phyloP scores from a whole-genome alignment of 352 stramenopile genomes.

The Globisporangium viniferum region DNA sequence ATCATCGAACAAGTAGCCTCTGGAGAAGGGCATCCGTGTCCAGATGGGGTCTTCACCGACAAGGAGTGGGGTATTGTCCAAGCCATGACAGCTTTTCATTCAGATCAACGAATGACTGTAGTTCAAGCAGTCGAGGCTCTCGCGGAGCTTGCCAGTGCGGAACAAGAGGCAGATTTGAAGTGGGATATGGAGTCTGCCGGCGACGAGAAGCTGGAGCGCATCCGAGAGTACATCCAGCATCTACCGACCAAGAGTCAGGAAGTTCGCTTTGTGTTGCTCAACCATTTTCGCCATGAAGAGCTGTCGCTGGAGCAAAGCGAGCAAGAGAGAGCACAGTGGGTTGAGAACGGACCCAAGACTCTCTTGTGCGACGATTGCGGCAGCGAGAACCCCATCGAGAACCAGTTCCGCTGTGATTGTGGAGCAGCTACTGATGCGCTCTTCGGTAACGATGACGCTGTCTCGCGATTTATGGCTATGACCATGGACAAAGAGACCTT shows the following conservation, averaged over 20 bases:
- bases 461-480: too few species aligned
- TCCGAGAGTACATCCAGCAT: neutral
- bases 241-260: too few species aligned
- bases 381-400: too few species aligned
- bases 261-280: too few species aligned
- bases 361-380: too few species aligned
- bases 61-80: constrained; percentile 3
- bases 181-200: neutral
- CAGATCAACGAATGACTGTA: neutral
- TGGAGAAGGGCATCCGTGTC: neutral
- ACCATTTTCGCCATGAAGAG: too few species aligned
- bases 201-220: too few species aligned
- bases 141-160: neutral
- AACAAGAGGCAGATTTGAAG: neutral
- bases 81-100: neutral
- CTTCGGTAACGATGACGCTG: too few species aligned
- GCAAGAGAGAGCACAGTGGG: neutral
- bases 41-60: constrained; percentile 1
- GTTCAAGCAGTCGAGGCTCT: neutral
- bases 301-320: too few species aligned
- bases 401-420: too few species aligned
- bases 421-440: too few species aligned
- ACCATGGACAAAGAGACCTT: too few species aligned
- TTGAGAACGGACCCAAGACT: neutral
- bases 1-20: constrained; percentile 16